These are phyloP conservation scores for Byssothecium circinans DNA, from an alignment of 2,329 filamentous ascomycete genomes.

Conservation along the genomic window DNA sequence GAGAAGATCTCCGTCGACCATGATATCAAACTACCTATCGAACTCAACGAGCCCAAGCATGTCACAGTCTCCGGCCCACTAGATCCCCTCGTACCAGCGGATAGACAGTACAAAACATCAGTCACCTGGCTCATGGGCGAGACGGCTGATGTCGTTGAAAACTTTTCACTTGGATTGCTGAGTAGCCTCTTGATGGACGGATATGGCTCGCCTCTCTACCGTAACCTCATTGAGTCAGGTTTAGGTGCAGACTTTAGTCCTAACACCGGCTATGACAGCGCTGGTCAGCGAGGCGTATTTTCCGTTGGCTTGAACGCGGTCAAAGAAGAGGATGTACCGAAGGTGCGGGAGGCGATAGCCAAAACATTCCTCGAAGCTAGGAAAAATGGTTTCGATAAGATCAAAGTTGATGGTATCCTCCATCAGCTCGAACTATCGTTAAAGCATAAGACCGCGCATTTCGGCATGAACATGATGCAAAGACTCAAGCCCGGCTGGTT, in stretches of 20 bases:
- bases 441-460: slow-evolving; percentile 95
- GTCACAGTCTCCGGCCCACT: slow-evolving; percentile 78
- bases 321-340: slow-evolving; percentile 73
- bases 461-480: slow-evolving; percentile 88
- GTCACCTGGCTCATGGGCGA: slow-evolving; percentile 90
- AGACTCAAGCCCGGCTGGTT: slow-evolving; percentile 92
- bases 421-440: slow-evolving; percentile 91
- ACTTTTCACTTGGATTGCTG: slow-evolving; percentile 81
- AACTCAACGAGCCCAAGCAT: slow-evolving; percentile 67
- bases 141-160: slow-evolving; percentile 79
- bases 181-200: slow-evolving; percentile 87
- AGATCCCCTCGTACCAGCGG: slow-evolving; percentile 81
- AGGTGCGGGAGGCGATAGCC: slow-evolving; percentile 73
- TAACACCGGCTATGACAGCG: slow-evolving; percentile 87
- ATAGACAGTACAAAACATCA: slow-evolving; percentile 91
- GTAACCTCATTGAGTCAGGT: slow-evolving; percentile 82
- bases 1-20: slow-evolving; percentile 68
- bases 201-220: slow-evolving; percentile 92
- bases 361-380: slow-evolving; percentile 71
- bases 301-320: slow-evolving; percentile 92
- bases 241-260: slow-evolving; percentile 92
- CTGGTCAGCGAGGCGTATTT: slow-evolving; percentile 76
- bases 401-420: slow-evolving; percentile 90
- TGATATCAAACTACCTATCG: slow-evolving; percentile 75
- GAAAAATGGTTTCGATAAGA: slow-evolving; percentile 78